Conservation (phyloP, 192 early-diverging fungal genomes). For the Ambispora gerdemannii region DNA sequence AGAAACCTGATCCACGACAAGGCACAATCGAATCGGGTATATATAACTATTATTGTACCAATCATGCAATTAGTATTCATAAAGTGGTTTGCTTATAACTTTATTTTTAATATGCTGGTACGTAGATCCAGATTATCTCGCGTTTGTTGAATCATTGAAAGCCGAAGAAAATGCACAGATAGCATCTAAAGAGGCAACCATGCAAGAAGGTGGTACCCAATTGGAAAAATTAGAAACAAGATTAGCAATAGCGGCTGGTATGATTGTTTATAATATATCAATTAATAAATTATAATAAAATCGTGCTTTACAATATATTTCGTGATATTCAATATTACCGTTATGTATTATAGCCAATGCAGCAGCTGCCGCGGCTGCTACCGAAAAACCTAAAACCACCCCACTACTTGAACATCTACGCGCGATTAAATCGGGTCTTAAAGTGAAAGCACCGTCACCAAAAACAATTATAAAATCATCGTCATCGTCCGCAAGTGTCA, state of each 20-base stretch:
- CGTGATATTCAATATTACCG: too few species aligned
- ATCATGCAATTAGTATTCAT: neutral
- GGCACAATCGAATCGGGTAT: constrained; percentile 76
- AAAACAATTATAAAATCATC: too few species aligned
- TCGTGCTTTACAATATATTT: too few species aligned
- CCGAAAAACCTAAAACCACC: constrained; percentile 65
- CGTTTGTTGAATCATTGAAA: constrained; percentile 70
- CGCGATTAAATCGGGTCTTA: constrained; percentile 63
- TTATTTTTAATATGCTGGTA: neutral
- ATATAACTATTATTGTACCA: neutral
- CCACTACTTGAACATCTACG: constrained; percentile 72
- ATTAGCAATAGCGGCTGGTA: constrained; percentile 37
- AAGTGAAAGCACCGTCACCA: constrained; percentile 45
- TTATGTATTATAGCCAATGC: neutral
- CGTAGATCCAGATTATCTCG: constrained; percentile 71
- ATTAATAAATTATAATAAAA: neutral
- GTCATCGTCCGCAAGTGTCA: neutral
- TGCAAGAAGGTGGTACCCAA: constrained; percentile 46
- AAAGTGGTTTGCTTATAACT: neutral
- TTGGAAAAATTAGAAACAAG: constrained; percentile 47
- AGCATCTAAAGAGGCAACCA: constrained; percentile 40
- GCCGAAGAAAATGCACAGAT: constrained; percentile 36
- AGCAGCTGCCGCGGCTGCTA: constrained; percentile 34
- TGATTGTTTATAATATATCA: neutral
- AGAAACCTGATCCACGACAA: constrained; percentile 62